Evolutionary conservation across 2,329 filamentous ascomycete species (phyloP).

Genomic region (Clonostachys byssicola): DNA sequence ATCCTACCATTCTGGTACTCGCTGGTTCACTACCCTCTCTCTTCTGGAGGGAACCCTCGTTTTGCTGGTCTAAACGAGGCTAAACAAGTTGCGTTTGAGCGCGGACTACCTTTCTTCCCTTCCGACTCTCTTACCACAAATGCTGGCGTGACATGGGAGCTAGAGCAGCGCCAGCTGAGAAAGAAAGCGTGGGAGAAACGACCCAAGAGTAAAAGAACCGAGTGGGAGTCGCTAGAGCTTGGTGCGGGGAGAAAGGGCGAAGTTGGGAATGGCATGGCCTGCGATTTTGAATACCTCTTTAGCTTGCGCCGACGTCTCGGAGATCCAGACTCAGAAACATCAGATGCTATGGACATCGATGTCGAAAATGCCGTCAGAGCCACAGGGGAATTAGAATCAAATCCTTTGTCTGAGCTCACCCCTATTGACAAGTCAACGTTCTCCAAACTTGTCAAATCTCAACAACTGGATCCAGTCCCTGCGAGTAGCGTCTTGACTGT

Average conservation of each 20-base stretch:
- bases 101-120: slow-evolving; percentile 76
- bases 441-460: slow-evolving; percentile 16
- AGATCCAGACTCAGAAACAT: slow-evolving; percentile 3
- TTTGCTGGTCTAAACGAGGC: slow-evolving; percentile 80
- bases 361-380: not conserved
- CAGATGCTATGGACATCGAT: slow-evolving; percentile 24
- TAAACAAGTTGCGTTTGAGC: slow-evolving; percentile 78
- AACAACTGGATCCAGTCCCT: slow-evolving; percentile 12
- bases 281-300: slow-evolving; percentile 76
- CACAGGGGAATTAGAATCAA: not conserved
- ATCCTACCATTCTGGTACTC: slow-evolving; percentile 82
- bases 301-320: slow-evolving; percentile 10
- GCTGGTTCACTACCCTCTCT: slow-evolving; percentile 77
- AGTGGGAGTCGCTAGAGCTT: slow-evolving; percentile 71
- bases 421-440: slow-evolving; percentile 5
- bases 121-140: slow-evolving; percentile 77
- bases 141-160: slow-evolving; percentile 76
- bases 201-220: slow-evolving; percentile 76
- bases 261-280: slow-evolving; percentile 75
- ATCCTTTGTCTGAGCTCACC: not conserved
- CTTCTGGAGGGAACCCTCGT: slow-evolving; percentile 73
- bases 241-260: slow-evolving; percentile 75
- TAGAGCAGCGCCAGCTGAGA: slow-evolving; percentile 62
- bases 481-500: slow-evolving; percentile 50
- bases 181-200: slow-evolving; percentile 74